Base-by-base conservation (phyloP, 2,329 filamentous ascomycete species). In the Periglandula ipomoeae region DNA sequence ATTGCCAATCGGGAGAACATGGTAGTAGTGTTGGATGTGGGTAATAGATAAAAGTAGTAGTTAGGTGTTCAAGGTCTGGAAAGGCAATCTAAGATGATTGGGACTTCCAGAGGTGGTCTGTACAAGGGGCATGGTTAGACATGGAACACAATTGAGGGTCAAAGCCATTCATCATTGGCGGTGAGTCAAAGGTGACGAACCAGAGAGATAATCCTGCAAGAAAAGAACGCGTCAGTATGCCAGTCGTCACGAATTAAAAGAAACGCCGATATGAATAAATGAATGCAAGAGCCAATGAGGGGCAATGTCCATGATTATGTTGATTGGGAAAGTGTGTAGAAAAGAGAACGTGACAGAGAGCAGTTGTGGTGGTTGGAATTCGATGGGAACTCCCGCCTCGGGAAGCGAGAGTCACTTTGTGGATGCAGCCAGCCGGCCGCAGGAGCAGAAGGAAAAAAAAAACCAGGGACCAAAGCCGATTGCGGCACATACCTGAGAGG, bases 141-240 rank as follows among this genome's bases (percentile, higher is more conserved):
- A 43, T 44, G 22, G 22, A 44, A 40, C 49, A 47, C 53, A 47
- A 51, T 65, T 65, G 67, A n/a, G 5, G 6, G 6, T 11, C 27
- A 47, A 27, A 27, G 11, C 19, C 17, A 22, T 22, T 23, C 13
- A 8, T 32, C 9, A 22, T 5, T 34, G 70, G 72, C 69, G 73
- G 69, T 70, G 65, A 70, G 52, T 46, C 24, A 47, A 39, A 20
- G 49, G 47, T 45, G 23, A 70, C 78, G 63, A 70, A 85, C 82
- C 82, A 81, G 82, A 86, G 70, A 86, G 79, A 78, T 86, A 86
- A 77, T 86, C 82, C 82, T 85, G 61, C 50, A 32, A 57, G 55
- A 53, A 52, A 56, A 20, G 24, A n/a, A 57, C 53, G 54, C 49
- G 66, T 78, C 70, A 79, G 74, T 61, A 63, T 27, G 15, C 38